These are phyloP conservation scores for Pythium guiyangense DNA, from an alignment of 352 stramenopile genomes.

Conservation along the genomic window DNA sequence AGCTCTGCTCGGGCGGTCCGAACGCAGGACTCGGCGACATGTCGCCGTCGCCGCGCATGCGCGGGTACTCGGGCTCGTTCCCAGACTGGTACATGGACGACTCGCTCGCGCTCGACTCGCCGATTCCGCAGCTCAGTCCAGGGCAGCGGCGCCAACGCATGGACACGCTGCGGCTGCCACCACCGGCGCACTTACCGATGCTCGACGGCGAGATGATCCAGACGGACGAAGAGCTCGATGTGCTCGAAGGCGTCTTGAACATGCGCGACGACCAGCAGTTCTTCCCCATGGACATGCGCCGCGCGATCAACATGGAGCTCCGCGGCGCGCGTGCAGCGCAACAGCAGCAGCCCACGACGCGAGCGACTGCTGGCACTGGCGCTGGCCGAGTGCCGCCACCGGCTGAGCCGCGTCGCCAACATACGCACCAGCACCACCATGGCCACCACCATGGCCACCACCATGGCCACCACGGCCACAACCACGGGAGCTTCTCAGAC, in stretches of 20 bases:
- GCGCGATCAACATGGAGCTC: slow-evolving; percentile 34
- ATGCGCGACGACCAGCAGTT: slow-evolving; percentile 57
- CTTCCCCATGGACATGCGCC: slow-evolving; percentile 46
- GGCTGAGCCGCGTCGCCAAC: slow-evolving; percentile 15
- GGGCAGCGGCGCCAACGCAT: slow-evolving; percentile 29
- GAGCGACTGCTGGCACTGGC: neutral
- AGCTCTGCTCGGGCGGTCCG: slow-evolving; percentile 64
- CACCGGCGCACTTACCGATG: slow-evolving; percentile 32
- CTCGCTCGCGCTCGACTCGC: slow-evolving; percentile 14
- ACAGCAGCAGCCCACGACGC: slow-evolving; percentile 4
- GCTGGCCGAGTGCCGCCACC: neutral
- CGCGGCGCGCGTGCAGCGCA: slow-evolving; percentile 25
- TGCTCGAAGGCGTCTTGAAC: slow-evolving; percentile 64
- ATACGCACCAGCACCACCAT: slow-evolving; percentile 19
- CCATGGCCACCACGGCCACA: slow-evolving; percentile 17
- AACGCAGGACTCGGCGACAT: slow-evolving; percentile 25
- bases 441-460: slow-evolving; percentile 26
- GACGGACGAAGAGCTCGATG: slow-evolving; percentile 61
- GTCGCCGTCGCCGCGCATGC: slow-evolving; percentile 50
- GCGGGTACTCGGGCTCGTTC: slow-evolving; percentile 52
- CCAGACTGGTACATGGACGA: slow-evolving; percentile 75
- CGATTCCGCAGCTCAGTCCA: slow-evolving; percentile 33
- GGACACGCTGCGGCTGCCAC: slow-evolving; percentile 38
- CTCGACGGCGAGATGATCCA: slow-evolving; percentile 60
- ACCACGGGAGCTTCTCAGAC: slow-evolving; percentile 28